Base-by-base conservation (phyloP, 768 basidiomycete genomes). In the Panellus pusillus region DNA sequence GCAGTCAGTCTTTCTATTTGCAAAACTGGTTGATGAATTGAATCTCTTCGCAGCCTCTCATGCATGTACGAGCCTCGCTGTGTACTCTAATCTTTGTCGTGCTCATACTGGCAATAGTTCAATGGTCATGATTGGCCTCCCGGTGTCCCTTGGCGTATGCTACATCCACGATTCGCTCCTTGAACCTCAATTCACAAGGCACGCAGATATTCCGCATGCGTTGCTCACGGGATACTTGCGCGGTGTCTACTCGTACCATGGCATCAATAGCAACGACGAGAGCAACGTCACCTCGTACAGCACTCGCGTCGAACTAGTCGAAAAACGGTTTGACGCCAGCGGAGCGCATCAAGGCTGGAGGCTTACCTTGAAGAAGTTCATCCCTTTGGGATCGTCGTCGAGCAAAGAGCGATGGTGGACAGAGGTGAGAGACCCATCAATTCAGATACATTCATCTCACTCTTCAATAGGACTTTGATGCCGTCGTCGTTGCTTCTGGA, bases 1-100 rank as follows among this genome's bases (percentile, higher is more conserved):
- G 66, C 69, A 9, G 73, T 75, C 48, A 52, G 68, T 60, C 4
- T 0, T 42, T 9, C 14, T 47, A 20, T 24, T 24, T 6, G 24
- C 9, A 20, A 27, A 17, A 78, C 76, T 47, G 76, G 74, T 68
- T 80, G 79, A 41, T 77, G 76, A 38, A 76, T 77, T 52, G 77
- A 78, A 61, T 79, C 77, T 36, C 78, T 76, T 59, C 78, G 70
- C 37, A 81, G 69, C 47, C 79, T 73, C 60, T 78, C 74, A 32
- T 58, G 57, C 45, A 44, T 31, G 57, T 58, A 58, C 7, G 48
- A 15, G 4, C 15, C 29, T 12, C 11, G 15, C 9, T 11, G 12
- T 13, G 18, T n/a, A 15, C 8, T 1, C 19, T 1, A 9, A 17
- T 39, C n/a, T 19, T 40, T 47, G 31, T 18, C 4, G 9, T 27